Evolutionary conservation across 306 rosid genomes (phyloP).

Genomic region (Lithocarpus polystachyus): DNA sequence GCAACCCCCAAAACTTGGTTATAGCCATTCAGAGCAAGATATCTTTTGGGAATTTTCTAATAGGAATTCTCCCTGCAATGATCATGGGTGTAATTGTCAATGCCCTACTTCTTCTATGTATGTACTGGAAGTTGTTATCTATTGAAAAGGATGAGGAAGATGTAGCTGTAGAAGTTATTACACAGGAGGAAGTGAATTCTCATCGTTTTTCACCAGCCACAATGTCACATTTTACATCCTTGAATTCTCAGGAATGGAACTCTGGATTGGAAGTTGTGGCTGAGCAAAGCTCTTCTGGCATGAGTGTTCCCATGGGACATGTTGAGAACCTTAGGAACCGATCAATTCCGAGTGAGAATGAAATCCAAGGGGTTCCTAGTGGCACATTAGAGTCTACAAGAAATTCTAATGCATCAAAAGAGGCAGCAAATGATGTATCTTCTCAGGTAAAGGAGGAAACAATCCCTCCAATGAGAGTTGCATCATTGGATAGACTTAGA

Average conservation of each 20-base stretch:
- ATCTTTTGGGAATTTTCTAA: slow-evolving; percentile 58
- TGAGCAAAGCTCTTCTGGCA: slow-evolving; percentile 34
- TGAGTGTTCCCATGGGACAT: not conserved
- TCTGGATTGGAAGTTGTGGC: slow-evolving; percentile 25
- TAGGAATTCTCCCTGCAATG: slow-evolving; percentile 82
- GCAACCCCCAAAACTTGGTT: slow-evolving; percentile 88
- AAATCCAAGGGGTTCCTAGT: slow-evolving; percentile 37
- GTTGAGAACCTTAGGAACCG: slow-evolving; percentile 46
- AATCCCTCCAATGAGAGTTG: slow-evolving; percentile 25
- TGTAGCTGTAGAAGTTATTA: slow-evolving; percentile 30
- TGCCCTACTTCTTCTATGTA: slow-evolving; percentile 49
- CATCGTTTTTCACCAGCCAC: slow-evolving; percentile 85
- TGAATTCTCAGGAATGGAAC: slow-evolving; percentile 54
- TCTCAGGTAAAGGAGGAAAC: slow-evolving; percentile 40
- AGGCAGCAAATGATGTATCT: slow-evolving; percentile 28
- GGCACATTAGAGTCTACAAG: slow-evolving; percentile 26
- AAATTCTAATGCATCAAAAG: slow-evolving; percentile 48
- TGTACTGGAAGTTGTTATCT: slow-evolving; percentile 67
- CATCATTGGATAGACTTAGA: slow-evolving; percentile 15
- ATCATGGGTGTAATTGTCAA: slow-evolving; percentile 63
- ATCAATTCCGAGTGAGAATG: slow-evolving; percentile 26
- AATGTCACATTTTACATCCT: slow-evolving; percentile 43
- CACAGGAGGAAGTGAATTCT: slow-evolving; percentile 56
- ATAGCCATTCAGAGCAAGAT: slow-evolving; percentile 77
- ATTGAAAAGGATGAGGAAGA: slow-evolving; percentile 62